Evolutionary conservation across 306 rosid species (phyloP).

Genomic region (Calophaca sinica): DNA sequence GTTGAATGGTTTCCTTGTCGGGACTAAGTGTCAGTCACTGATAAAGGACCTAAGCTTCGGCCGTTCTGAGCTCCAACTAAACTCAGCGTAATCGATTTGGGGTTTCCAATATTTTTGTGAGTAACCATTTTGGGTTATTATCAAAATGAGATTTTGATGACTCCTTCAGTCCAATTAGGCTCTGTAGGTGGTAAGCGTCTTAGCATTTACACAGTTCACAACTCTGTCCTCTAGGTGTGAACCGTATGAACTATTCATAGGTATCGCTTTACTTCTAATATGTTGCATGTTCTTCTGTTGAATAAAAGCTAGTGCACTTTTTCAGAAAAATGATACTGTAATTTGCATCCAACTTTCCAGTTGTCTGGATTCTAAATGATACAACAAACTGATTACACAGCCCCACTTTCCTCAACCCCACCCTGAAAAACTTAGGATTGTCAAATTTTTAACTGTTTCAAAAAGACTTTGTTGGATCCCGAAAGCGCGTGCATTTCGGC

Average conservation of each 20-base stretch:
- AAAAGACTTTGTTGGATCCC: constrained; percentile 1
- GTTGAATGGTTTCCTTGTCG: constrained; percentile 31
- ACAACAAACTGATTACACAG: not conserved
- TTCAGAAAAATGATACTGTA: not conserved
- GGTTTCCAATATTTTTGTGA: not conserved
- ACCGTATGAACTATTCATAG: constrained; percentile 3
- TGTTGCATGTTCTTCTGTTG: constrained; percentile 14
- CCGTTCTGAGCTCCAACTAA: constrained; percentile 24
- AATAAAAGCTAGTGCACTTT: constrained; percentile 3
- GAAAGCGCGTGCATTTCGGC: constrained; percentile 10
- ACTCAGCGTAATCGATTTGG: constrained; percentile 32
- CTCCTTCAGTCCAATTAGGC: constrained; percentile 25
- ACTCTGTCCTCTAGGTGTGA: constrained; percentile 9
- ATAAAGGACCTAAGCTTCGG: not conserved
- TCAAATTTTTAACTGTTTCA: constrained; percentile 9
- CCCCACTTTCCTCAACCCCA: not conserved
- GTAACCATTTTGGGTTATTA: not conserved
- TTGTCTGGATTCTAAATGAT: constrained; percentile 4
- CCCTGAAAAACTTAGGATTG: not conserved
- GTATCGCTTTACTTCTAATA: constrained; percentile 1
- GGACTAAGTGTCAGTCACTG: constrained; percentile 37
- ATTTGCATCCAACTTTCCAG: not conserved
- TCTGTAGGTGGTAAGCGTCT: constrained; percentile 1
- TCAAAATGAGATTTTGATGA: constrained; percentile 11
- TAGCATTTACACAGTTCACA: constrained; percentile 1